Conservation (phyloP, 2,329 filamentous ascomycete species). For the Corniculantispora saksenae region DNA sequence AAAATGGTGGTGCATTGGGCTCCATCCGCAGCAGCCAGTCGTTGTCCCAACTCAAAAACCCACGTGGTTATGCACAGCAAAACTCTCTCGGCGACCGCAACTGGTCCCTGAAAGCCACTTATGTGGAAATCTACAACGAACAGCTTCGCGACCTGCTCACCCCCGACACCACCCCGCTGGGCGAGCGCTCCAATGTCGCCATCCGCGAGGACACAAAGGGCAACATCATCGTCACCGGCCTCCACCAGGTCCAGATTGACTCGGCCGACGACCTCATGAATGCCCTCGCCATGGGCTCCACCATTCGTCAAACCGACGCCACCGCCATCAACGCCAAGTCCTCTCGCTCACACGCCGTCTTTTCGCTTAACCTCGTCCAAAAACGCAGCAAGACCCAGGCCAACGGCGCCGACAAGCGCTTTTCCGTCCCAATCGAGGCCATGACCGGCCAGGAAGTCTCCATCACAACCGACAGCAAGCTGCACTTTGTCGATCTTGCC, state of each 20-base stretch:
- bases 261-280: conserved; percentile 88
- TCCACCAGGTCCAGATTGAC: conserved; percentile 85
- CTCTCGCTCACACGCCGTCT: conserved; percentile 95
- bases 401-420: conserved; percentile 73
- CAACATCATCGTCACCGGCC: conserved; percentile 88
- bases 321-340: conserved; percentile 98
- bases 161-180: conserved; percentile 66
- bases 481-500: conserved; percentile 97
- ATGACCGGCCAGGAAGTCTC: conserved; percentile 66
- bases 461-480: conserved; percentile 93
- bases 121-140: conserved; percentile 98
- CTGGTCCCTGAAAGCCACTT: conserved; percentile 92
- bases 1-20: conserved; percentile 28
- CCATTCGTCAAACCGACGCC: conserved; percentile 92
- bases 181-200: conserved; percentile 77
- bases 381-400: conserved; percentile 63
- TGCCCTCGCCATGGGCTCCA: conserved; percentile 87
- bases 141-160: conserved; percentile 87
- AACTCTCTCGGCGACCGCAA: conserved; percentile 65
- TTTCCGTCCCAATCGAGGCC: conserved; percentile 82
- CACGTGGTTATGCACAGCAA: conserved; percentile 64
- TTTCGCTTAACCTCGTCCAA: conserved; percentile 91
- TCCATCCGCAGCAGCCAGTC: conserved; percentile 48
- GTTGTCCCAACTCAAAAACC: conserved; percentile 77
- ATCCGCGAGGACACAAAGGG: conserved; percentile 95